Percentiles rank a stretch among this genome's conserved stretches.
Conservation (phyloP, 164 flowering plant genomes). For the Magnolia kwangsiensis region DNA sequence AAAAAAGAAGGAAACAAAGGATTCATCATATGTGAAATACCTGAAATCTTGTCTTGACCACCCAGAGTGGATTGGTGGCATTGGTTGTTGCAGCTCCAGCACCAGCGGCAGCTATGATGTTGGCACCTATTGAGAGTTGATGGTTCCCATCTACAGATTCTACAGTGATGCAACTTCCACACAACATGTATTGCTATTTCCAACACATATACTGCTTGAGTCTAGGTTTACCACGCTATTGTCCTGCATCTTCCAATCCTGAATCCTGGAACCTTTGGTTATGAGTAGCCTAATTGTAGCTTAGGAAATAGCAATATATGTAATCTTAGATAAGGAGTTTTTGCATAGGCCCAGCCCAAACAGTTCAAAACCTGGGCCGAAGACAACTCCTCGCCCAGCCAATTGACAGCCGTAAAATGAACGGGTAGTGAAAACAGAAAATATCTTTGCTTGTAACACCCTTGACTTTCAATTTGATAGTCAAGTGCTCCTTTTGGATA, state of each 20-base stretch:
- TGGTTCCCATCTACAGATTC: slow-evolving; percentile 48
- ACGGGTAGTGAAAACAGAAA: no score
- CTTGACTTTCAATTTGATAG: background rate
- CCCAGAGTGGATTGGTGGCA: slow-evolving; percentile 97
- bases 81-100: slow-evolving; percentile 94
- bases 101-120: slow-evolving; percentile 88
- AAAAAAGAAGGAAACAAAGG: background rate
- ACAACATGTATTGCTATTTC: no score
- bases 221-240: background rate
- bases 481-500: background rate
- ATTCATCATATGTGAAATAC: slow-evolving; percentile 25
- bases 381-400: no score
- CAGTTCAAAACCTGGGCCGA: no score
- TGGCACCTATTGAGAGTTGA: slow-evolving; percentile 80
- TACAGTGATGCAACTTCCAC: background rate
- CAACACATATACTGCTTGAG: no score
- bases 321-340: no score
- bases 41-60: slow-evolving; percentile 95
- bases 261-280: no score
- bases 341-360: no score
- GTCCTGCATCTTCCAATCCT: no score
- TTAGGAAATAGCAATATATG: no score
- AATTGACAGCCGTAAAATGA: no score
- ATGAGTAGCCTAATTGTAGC: no score
- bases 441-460: background rate